These are phyloP conservation scores for Trichosanthes cucumerina DNA, from an alignment of 306 rosid species.

Conservation along the genomic window DNA sequence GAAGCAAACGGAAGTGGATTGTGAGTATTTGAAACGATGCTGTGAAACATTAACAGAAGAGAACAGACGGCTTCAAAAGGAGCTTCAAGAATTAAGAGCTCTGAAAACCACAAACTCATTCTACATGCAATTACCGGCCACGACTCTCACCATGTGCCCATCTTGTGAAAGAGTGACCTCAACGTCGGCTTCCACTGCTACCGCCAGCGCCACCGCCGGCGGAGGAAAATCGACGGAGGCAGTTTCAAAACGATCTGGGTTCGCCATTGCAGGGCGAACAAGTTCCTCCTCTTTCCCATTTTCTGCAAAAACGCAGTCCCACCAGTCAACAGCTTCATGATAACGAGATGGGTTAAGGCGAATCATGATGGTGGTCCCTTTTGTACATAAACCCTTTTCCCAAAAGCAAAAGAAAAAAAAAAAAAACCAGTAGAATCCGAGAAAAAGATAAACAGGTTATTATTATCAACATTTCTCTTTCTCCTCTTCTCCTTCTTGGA, in stretches of 20 bases:
- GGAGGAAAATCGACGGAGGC: conserved; percentile 1
- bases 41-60: conserved; percentile 70
- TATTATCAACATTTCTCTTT: neutral
- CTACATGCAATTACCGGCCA: conserved; percentile 70
- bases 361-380: conserved; percentile 1
- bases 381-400: neutral
- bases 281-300: conserved; percentile 37
- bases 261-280: conserved; percentile 31
- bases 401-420: neutral
- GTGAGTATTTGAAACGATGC: conserved; percentile 57
- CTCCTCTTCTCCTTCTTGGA: neutral
- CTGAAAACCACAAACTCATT: conserved; percentile 57
- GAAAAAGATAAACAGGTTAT: conserved; percentile 6
- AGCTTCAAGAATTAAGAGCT: conserved; percentile 66
- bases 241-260: conserved; percentile 19
- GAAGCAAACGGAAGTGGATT: conserved; percentile 72
- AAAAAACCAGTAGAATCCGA: conserved; percentile 6
- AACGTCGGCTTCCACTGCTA: conserved; percentile 20
- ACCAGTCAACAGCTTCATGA: conserved; percentile 36
- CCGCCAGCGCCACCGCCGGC: conserved; percentile 5
- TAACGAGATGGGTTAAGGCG: neutral
- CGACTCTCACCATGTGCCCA: conserved; percentile 76
- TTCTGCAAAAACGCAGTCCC: conserved; percentile 21
- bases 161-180: conserved; percentile 65
- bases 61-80: conserved; percentile 60